Evolutionary conservation across 345 rosid species (phyloP).

Genomic region (Corchorus capsularis): DNA sequence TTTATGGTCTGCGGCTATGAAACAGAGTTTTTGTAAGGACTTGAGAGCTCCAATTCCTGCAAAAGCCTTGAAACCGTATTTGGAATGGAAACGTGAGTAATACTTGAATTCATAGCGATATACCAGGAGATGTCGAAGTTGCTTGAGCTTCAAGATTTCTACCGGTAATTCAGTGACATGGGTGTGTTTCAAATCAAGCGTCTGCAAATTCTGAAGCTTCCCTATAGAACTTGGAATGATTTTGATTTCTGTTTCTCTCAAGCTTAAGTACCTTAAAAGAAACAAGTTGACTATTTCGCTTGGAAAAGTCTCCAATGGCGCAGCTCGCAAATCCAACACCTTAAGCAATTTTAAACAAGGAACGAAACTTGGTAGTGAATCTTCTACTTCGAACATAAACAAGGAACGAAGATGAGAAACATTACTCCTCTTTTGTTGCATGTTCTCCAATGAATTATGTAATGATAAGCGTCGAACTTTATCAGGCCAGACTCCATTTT

Average conservation of each 20-base stretch:
- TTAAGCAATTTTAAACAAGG: slow-evolving; percentile 23
- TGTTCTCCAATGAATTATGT: background rate
- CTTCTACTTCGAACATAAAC: slow-evolving; percentile 20
- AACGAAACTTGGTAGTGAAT: slow-evolving; percentile 1
- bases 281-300: slow-evolving; percentile 16
- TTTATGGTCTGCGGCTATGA: slow-evolving; percentile 21
- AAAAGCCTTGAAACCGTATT: slow-evolving; percentile 20
- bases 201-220: slow-evolving; percentile 34
- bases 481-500: slow-evolving; percentile 25
- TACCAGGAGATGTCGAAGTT: slow-evolving; percentile 31
- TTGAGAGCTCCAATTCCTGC: slow-evolving; percentile 25
- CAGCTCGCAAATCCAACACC: slow-evolving; percentile 32
- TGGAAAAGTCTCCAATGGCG: slow-evolving; percentile 27
- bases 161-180: slow-evolving; percentile 23
- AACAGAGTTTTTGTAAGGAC: slow-evolving; percentile 32
- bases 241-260: slow-evolving; percentile 27
- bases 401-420: slow-evolving; percentile 24
- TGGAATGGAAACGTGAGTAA: background rate
- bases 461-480: slow-evolving; percentile 42
- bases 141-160: slow-evolving; percentile 26
- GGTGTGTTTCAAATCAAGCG: slow-evolving; percentile 39
- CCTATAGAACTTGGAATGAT: slow-evolving; percentile 30
- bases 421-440: background rate
- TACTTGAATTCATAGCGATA: slow-evolving; percentile 27
- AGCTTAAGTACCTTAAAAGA: slow-evolving; percentile 31